phyloP scores from a whole-genome alignment of 2,329 filamentous ascomycete genomes.

The Paradendryphiella salina region DNA sequence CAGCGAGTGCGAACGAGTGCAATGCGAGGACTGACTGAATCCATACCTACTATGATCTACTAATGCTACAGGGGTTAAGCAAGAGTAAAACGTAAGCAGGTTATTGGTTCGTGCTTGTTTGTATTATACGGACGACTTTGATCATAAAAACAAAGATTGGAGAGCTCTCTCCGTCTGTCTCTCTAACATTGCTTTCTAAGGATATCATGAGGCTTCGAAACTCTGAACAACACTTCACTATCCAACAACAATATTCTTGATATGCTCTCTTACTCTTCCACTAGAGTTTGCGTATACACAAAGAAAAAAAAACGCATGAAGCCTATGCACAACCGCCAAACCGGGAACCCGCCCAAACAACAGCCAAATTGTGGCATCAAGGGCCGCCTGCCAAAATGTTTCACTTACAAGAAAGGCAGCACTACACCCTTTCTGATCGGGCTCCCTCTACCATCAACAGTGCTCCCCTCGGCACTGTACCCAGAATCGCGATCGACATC shows the following conservation, averaged over 20 bases:
- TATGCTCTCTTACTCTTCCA: too few relatives aligned
- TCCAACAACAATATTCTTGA: neutral
- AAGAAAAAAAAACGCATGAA: neutral
- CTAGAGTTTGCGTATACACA: neutral
- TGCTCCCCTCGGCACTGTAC: slow-evolving; percentile 46
- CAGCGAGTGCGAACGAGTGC: too few relatives aligned
- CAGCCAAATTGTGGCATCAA: neutral
- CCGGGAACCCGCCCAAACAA: slow-evolving; percentile 10
- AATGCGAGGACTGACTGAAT: too few relatives aligned
- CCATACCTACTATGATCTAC: too few relatives aligned
- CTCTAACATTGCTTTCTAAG: neutral
- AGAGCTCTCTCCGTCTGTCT: too few relatives aligned
- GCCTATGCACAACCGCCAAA: neutral
- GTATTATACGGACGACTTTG: too few relatives aligned
- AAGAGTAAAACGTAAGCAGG: too few relatives aligned
- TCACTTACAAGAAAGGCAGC: slow-evolving; percentile 34
- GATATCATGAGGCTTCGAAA: neutral
- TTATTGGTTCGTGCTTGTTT: too few relatives aligned
- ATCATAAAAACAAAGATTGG: too few relatives aligned
- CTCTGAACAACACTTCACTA: neutral
- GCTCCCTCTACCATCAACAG: slow-evolving; percentile 39
- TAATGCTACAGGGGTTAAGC: too few relatives aligned
- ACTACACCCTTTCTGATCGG: slow-evolving; percentile 44
- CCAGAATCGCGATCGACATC: slow-evolving; percentile 51
- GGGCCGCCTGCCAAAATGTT: neutral